Evolutionary conservation across 176 grass and related monocot species (phyloP), one percentile per base, ranked within the genome.

Genomic region (Ensete glaucum): DNA sequence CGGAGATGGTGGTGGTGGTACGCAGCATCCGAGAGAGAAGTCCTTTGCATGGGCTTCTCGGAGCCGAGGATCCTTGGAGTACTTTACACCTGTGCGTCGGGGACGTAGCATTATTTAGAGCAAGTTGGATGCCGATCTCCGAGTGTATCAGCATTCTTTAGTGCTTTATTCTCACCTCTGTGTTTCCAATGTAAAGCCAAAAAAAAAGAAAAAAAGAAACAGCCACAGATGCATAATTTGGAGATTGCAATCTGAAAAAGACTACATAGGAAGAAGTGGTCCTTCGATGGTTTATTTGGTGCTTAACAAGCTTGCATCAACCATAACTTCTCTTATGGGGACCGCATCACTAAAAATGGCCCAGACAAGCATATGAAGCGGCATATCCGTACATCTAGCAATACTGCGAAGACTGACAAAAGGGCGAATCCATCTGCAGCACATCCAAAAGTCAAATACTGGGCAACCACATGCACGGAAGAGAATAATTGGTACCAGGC

Each of bases 171-270:
- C 67, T n/a, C 17, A 50, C 48, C 16, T 50, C 16, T 1, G 19
- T 20, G 43, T 50, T 50, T 50, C 6, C 8, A 8, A 21, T 20
- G 67, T 50, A 50, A 50, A 70, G 67, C 16, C 20, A 43, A 17
- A 50, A 43, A 23, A 23, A 23, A 43, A 17, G 20, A 43, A 23
- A 23, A 23, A 23, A 17, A n/a, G 34, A 10, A 19, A 50, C 9
- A 69, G 12, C 29, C 50, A 17, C 50, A 17, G 11, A 2, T 11
- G 23, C 26, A 65, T 65, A 26, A 65, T 26, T 65, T 65, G 63
- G 21, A 65, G 63, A 65, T 65, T 65, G 23, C 23, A 26, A 65
- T 65, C 63, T 65, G 63, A 26, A 65, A 65, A 65, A 65, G 57
- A n/a, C 22, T 3, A 1, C 13, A 14, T 29, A 13, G 63, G 26